Percentiles rank a stretch among this genome's conserved stretches.
Conservation (phyloP, 352 stramenopile genomes). For the Halophytophthora polymorphica region DNA sequence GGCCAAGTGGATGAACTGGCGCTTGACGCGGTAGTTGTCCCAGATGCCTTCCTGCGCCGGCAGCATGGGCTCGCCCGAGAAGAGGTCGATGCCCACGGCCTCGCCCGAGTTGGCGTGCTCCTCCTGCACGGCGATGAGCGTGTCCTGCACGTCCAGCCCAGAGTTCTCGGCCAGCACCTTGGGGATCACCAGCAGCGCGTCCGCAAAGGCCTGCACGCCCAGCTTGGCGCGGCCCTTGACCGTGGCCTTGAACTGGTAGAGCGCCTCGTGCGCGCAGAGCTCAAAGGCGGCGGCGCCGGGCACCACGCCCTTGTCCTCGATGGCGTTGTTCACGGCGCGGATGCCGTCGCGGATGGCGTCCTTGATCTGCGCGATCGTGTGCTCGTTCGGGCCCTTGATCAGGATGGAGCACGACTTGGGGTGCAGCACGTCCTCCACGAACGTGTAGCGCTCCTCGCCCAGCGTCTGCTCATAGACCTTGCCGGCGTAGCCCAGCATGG, state of each 20-base stretch:
- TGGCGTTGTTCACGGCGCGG: conserved; percentile 97
- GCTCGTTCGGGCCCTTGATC: conserved; percentile 98
- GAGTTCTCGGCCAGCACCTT: conserved; percentile 96
- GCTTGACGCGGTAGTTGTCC: conserved; percentile 99
- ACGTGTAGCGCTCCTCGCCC: conserved; percentile 99
- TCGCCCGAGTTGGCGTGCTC: conserved; percentile 89
- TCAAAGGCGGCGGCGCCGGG: conserved; percentile 97
- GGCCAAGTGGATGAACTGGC: conserved; percentile 97
- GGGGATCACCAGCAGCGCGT: conserved; percentile 96
- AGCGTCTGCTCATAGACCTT: conserved; percentile 98
- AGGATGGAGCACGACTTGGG: conserved; percentile 98
- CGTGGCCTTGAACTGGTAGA: conserved; percentile 77
- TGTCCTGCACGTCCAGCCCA: conserved; percentile 91
- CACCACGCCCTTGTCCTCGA: conserved; percentile 96
- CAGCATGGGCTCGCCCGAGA: conserved; percentile 96
- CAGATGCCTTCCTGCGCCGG: conserved; percentile 96
- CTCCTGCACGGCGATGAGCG: conserved; percentile 95
- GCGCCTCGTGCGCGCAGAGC: conserved; percentile 88
- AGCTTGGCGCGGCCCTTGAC: conserved; percentile 97
- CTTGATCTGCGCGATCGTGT: conserved; percentile 99
- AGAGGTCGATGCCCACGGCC: conserved; percentile 95
- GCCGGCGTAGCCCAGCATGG: conserved; percentile 95
- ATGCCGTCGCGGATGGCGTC: conserved; percentile 98
- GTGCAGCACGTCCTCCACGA: conserved; percentile 98
- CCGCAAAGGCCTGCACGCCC: conserved; percentile 96